A percentile compares a stretch with the other conserved stretches of the same genome.
These are phyloP conservation scores for Nakataea oryzae DNA, from an alignment of 2,329 filamentous ascomycete species.

Conservation along the genomic window DNA sequence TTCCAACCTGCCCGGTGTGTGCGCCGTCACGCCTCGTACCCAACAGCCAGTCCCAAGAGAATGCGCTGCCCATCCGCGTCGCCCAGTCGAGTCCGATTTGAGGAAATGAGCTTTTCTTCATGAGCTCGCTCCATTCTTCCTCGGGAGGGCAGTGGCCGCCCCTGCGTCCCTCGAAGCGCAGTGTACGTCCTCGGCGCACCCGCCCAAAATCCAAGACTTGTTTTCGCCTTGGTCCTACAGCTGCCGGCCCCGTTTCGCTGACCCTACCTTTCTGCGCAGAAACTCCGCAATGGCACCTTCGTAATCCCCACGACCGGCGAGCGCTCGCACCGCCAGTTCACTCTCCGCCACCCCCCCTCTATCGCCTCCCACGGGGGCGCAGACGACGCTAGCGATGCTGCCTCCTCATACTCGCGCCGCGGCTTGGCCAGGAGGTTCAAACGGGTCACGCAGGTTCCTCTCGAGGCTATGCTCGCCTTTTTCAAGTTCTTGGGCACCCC, in stretches of 20 bases:
- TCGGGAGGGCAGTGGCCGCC: constrained; percentile 27
- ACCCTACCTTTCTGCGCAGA: constrained; percentile 27
- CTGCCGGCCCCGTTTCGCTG: not conserved
- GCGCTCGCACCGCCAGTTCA: constrained; percentile 70
- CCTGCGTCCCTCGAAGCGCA: constrained; percentile 32
- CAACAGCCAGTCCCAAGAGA: not conserved
- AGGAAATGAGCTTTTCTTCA: constrained; percentile 5
- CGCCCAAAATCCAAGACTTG: not conserved
- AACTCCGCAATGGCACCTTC: constrained; percentile 77
- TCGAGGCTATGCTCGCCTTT: constrained; percentile 24
- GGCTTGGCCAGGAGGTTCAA: constrained; percentile 23
- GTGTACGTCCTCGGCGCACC: constrained; percentile 20
- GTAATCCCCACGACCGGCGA: constrained; percentile 81
- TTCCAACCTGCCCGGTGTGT: not conserved
- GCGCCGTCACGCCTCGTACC: not conserved
- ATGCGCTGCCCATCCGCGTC: not conserved
- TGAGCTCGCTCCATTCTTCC: constrained; percentile 18
- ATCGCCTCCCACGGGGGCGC: constrained; percentile 22
- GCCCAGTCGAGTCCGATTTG: not conserved
- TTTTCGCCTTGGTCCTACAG: not conserved
- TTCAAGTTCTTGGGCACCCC: constrained; percentile 59
- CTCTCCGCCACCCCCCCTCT: constrained; percentile 46
- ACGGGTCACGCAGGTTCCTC: constrained; percentile 25
- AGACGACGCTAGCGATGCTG: constrained; percentile 18
- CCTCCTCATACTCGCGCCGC: constrained; percentile 21